Base-by-base conservation (phyloP, 768 basidiomycete genomes). In the Trametes cubensis region DNA sequence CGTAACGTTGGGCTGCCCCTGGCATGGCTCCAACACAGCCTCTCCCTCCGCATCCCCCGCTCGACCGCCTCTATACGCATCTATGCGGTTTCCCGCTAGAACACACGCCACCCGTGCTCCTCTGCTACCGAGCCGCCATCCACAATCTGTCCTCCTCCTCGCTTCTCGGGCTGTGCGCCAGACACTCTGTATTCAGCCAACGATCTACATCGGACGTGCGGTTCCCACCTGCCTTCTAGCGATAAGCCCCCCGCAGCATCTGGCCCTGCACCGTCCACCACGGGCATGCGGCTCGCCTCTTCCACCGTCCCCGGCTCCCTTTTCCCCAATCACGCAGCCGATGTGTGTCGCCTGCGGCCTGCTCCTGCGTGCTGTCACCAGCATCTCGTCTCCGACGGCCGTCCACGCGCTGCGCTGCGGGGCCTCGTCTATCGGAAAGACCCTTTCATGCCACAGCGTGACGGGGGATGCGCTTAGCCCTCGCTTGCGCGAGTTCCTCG, bases 1-100 rank as follows among this genome's bases (percentile, higher is more conserved):
- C 56, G 57, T 23, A 42, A 42, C n/a, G 26, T 30, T 45, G 56
- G 51, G 30, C 21, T 28, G 52, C 17, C 38, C 25, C 38, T 26
- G 41, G 38, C 38, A 20, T 62, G 28, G 50, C 30, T 51, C 61
- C 38, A 23, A 58, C 62, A 58, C 56, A 55, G 57, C 62, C 57
- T 57, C 45, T 39, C 26, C 40, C 17, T 20, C 18, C 23, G 2
- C 62, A 52, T 25, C 50, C 26, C 39, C 55, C 61, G 38, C 50
- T 41, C 55, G 40, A 45, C 60, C 23, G 26, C 60, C 39, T 3
- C 54, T 48, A 20, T 38, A 18, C 44, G 20, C 23, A 30, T 26
- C 26, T 25, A 25, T 20, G 34, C 34, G 34, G 54, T 23, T 38
- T 30, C 20, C 15, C 41, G 51, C 26, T 48, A 14, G 49, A 34